phyloP scores from a whole-genome alignment of 192 early-diverging fungal genomes.

The Coemansia sp. region DNA sequence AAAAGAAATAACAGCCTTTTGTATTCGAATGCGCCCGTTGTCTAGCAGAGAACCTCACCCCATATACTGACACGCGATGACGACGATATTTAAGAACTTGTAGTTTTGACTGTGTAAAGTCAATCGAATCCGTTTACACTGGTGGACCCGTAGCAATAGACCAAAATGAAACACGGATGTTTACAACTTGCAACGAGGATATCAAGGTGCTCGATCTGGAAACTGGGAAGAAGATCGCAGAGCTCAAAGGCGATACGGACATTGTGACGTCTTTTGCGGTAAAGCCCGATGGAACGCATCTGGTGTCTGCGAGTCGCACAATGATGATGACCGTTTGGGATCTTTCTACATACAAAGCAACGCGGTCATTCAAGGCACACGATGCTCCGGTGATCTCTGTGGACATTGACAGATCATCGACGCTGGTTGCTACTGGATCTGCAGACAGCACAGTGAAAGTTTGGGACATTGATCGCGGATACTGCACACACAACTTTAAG shows the following conservation, averaged over 20 bases:
- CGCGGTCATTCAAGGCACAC: conserved; percentile 65
- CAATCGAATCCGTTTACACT: conserved; percentile 88
- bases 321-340: conserved; percentile 80
- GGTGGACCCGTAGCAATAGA: conserved; percentile 79
- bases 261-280: conserved; percentile 85
- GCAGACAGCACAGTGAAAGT: conserved; percentile 94
- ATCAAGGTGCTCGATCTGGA: conserved; percentile 73
- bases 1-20: no score
- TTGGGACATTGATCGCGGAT: conserved; percentile 93
- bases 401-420: conserved; percentile 87
- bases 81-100: no score
- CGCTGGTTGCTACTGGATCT: conserved; percentile 92
- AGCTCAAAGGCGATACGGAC: conserved; percentile 80
- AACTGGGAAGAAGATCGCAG: conserved; percentile 62
- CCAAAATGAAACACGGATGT: conserved; percentile 65
- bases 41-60: no score
- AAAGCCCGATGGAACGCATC: conserved; percentile 70
- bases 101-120: conserved; percentile 75
- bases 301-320: conserved; percentile 82
- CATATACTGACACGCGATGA: no score
- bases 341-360: conserved; percentile 67
- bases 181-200: conserved; percentile 81
- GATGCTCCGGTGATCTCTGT: conserved; percentile 92
- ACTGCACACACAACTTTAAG: conserved; percentile 92
- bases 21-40: no score